These are phyloP conservation scores for Ramularia collo-cygni DNA, from an alignment of 2,329 filamentous ascomycete genomes.

Conservation along the genomic window DNA sequence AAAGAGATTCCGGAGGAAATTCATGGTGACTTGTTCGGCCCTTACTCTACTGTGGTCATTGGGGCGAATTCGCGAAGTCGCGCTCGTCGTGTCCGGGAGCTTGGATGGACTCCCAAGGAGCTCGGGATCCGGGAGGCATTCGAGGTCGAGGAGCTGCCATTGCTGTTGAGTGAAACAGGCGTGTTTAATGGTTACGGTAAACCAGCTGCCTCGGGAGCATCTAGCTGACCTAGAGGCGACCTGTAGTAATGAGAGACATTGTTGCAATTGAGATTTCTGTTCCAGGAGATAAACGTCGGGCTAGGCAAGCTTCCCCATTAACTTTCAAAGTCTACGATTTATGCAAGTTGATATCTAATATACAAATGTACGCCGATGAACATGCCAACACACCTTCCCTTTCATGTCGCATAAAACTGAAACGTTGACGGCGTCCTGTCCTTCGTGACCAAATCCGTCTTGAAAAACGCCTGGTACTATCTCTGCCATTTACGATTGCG, in stretches of 20 bases:
- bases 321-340: no score
- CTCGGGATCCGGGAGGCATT: slow-evolving; percentile 33
- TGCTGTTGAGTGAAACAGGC: slow-evolving; percentile 25
- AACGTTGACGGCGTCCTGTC: slow-evolving; percentile 7
- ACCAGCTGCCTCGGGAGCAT: slow-evolving; percentile 5
- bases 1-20: slow-evolving; percentile 28
- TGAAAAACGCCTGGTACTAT: slow-evolving; percentile 7
- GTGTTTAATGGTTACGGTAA: slow-evolving; percentile 12
- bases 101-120: slow-evolving; percentile 38
- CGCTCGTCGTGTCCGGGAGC: slow-evolving; percentile 33
- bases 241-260: no score
- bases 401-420: neutral
- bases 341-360: no score
- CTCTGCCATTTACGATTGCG: slow-evolving; percentile 1
- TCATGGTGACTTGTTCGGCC: slow-evolving; percentile 29
- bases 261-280: no score
- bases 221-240: no score
- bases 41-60: slow-evolving; percentile 27
- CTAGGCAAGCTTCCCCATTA: no score
- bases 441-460: slow-evolving; percentile 6
- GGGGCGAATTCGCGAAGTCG: slow-evolving; percentile 36
- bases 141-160: slow-evolving; percentile 34
- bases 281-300: no score
- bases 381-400: neutral
- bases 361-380: no score